phyloP scores from a whole-genome alignment of 306 rosid species.

The Datisca glomerata region DNA sequence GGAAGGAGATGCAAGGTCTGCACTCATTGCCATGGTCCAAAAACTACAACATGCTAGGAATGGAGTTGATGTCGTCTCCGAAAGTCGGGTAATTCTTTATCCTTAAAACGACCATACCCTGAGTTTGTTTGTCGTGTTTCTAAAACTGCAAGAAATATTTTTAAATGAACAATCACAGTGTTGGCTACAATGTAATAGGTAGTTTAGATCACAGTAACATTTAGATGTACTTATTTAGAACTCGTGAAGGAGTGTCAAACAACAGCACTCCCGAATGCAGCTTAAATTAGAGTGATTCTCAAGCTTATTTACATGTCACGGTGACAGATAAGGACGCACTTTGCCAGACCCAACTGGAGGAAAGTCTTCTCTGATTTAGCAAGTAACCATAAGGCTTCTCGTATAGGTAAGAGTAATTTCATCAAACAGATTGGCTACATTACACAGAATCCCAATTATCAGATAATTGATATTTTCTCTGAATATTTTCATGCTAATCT shows the following conservation, averaged over 20 bases:
- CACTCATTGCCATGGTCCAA: conserved; percentile 81
- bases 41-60: conserved; percentile 73
- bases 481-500: background rate
- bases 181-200: too few relatives aligned
- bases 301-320: conserved; percentile 3
- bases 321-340: conserved; percentile 75
- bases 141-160: too few relatives aligned
- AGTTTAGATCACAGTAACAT: too few relatives aligned
- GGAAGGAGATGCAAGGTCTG: conserved; percentile 91
- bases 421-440: too few relatives aligned
- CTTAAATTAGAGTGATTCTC: background rate
- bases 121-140: too few relatives aligned
- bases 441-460: too few relatives aligned
- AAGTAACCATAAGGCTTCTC: conserved; percentile 29
- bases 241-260: too few relatives aligned
- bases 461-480: too few relatives aligned
- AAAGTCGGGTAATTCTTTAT: conserved; percentile 55
- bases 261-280: too few relatives aligned
- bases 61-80: conserved; percentile 83
- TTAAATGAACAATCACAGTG: too few relatives aligned
- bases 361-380: conserved; percentile 50
- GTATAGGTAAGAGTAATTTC: conserved; percentile 37
- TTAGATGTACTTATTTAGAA: too few relatives aligned
- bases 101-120: too few relatives aligned
- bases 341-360: conserved; percentile 88